Evolutionary conservation across 139 green algal species (phyloP).

Genomic region (Picochlorum sp.): DNA sequence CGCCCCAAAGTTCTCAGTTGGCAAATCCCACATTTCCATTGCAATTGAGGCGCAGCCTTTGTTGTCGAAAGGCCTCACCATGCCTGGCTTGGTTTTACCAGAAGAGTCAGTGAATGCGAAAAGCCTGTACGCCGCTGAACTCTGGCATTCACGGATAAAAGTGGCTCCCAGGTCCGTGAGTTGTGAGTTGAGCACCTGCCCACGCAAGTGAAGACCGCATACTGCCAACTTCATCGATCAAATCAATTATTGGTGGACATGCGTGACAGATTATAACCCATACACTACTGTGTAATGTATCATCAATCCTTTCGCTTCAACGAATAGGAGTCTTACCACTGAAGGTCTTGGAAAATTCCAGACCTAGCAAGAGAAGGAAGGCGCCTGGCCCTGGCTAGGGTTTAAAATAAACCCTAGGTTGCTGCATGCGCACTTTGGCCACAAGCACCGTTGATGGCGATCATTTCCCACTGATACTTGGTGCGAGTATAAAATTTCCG

Average conservation of each 20-base stretch:
- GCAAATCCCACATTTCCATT: slow-evolving; percentile 59
- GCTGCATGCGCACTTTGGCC: too few relatives aligned
- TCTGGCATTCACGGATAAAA: slow-evolving; percentile 38
- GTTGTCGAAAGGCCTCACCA: slow-evolving; percentile 10
- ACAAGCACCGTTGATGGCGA: too few relatives aligned
- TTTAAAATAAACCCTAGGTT: too few relatives aligned
- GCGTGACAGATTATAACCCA: too few relatives aligned
- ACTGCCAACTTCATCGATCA: slow-evolving; percentile 21
- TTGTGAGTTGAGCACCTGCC: slow-evolving; percentile 51
- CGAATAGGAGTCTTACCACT: too few relatives aligned
- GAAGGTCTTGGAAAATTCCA: too few relatives aligned
- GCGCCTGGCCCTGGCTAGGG: too few relatives aligned
- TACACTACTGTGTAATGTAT: too few relatives aligned
- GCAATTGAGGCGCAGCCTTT: slow-evolving; percentile 27
- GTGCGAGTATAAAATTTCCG: too few relatives aligned
- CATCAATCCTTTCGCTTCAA: too few relatives aligned
- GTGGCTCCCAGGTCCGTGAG: slow-evolving; percentile 36
- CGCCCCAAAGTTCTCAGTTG: slow-evolving; percentile 44
- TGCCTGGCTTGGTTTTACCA: slow-evolving; percentile 31
- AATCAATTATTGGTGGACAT: not conserved
- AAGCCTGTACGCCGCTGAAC: slow-evolving; percentile 27
- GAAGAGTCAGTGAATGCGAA: slow-evolving; percentile 23
- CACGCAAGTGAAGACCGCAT: slow-evolving; percentile 43
- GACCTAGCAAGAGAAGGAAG: too few relatives aligned
- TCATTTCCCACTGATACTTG: too few relatives aligned